These are phyloP conservation scores for Brasilioporus rufonigricans DNA, from an alignment of 768 basidiomycete species.

Conservation along the genomic window DNA sequence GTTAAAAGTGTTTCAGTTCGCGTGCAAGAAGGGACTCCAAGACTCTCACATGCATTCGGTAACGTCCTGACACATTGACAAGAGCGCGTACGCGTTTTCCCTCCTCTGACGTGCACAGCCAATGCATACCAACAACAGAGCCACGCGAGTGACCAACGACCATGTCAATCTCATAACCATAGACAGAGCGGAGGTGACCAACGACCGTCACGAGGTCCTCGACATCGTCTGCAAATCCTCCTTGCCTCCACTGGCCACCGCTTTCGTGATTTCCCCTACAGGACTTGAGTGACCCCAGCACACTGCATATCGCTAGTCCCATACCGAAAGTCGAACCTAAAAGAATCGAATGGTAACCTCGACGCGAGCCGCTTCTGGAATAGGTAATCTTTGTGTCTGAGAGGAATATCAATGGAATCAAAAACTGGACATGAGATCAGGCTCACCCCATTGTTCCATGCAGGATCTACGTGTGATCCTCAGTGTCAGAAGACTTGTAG, in stretches of 20 bases:
- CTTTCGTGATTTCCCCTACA: constrained; percentile 77
- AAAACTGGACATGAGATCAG: not conserved
- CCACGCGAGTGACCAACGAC: constrained; percentile 81
- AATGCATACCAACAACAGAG: constrained; percentile 61
- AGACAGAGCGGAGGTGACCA: constrained; percentile 51
- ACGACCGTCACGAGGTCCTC: constrained; percentile 67
- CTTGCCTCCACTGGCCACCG: constrained; percentile 61
- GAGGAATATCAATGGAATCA: not conserved
- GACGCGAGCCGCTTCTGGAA: constrained; percentile 72
- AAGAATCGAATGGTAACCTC: constrained; percentile 70
- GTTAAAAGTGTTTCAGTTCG: constrained; percentile 1
- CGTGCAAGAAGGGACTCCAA: not conserved
- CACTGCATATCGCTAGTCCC: constrained; percentile 16
- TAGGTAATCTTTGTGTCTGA: constrained; percentile 82
- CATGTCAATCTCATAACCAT: constrained; percentile 68
- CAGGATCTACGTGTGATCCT: constrained; percentile 52
- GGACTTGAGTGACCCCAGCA: constrained; percentile 1
- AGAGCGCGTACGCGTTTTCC: constrained; percentile 56
- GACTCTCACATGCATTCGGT: constrained; percentile 69
- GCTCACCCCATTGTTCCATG: constrained; percentile 78
- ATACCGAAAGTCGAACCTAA: constrained; percentile 85
- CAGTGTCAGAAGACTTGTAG: constrained; percentile 6
- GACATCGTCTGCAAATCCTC: constrained; percentile 57
- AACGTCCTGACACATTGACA: constrained; percentile 75
- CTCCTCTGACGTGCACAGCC: constrained; percentile 64